Percentiles rank a stretch among this genome's conserved stretches.
phyloP scores from a whole-genome alignment of 768 basidiomycete genomes.

The Podaxis sp. region DNA sequence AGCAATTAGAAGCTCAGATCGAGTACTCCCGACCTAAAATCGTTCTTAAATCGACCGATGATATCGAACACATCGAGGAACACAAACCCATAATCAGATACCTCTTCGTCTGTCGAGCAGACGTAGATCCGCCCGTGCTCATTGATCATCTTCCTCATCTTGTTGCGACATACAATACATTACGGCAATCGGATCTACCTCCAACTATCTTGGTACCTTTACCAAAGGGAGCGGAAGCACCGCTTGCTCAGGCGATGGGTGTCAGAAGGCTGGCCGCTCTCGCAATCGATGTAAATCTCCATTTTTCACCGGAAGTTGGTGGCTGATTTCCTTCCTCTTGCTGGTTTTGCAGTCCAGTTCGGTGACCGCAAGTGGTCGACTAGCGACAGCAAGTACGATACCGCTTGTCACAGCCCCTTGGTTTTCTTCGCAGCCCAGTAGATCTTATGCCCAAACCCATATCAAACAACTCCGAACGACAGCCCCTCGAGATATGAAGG shows the following conservation, averaged over 20 bases:
- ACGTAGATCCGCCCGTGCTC: slow-evolving; percentile 68
- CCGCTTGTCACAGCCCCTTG: slow-evolving; percentile 62
- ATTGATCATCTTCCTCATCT: slow-evolving; percentile 75
- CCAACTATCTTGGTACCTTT: slow-evolving; percentile 41
- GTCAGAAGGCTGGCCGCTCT: slow-evolving; percentile 63
- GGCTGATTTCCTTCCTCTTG: not conserved
- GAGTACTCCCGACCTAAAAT: slow-evolving; percentile 13
- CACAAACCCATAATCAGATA: slow-evolving; percentile 26
- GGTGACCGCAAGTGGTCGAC: slow-evolving; percentile 22
- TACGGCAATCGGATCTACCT: slow-evolving; percentile 11
- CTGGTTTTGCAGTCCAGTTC: slow-evolving; percentile 16
- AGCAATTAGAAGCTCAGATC: slow-evolving; percentile 59
- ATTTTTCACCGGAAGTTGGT: not conserved
- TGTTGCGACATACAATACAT: slow-evolving; percentile 71
- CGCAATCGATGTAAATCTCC: slow-evolving; percentile 56
- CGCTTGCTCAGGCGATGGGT: slow-evolving; percentile 58
- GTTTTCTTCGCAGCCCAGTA: slow-evolving; percentile 33
- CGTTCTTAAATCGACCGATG: slow-evolving; percentile 19
- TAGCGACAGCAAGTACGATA: slow-evolving; percentile 36
- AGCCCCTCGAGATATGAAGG: slow-evolving; percentile 75
- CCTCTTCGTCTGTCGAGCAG: slow-evolving; percentile 70
- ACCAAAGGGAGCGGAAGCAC: slow-evolving; percentile 60
- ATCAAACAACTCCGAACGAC: slow-evolving; percentile 79
- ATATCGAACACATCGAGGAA: slow-evolving; percentile 11
- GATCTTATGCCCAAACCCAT: slow-evolving; percentile 59